Conservation (phyloP, 352 stramenopile genomes). For the Albugo candida region DNA sequence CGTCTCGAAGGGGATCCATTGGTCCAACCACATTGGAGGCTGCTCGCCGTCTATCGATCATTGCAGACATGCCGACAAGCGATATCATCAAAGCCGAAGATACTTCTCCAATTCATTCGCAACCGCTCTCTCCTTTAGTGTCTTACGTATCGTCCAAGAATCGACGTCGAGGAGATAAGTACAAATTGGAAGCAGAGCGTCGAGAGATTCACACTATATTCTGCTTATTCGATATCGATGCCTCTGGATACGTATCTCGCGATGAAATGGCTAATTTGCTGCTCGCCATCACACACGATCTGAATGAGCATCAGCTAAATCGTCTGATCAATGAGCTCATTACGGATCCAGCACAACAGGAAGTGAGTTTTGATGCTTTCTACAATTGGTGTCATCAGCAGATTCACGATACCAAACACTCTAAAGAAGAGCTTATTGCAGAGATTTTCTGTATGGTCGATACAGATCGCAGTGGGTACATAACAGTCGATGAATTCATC, state of each 20-base stretch:
- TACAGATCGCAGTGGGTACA: conserved; percentile 28
- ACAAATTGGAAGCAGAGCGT: conserved; percentile 35
- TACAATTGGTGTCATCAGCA: conserved; percentile 47
- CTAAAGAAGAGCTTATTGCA: conserved; percentile 36
- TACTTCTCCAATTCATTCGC: conserved; percentile 3
- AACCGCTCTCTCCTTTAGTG: conserved; percentile 25
- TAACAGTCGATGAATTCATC: conserved; percentile 58
- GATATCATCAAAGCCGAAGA: neutral
- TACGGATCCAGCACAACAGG: conserved; percentile 13
- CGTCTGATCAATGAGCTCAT: conserved; percentile 34
- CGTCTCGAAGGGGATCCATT: neutral
- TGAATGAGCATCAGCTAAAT: conserved; percentile 34
- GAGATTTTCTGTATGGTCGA: conserved; percentile 64
- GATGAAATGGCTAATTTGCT: conserved; percentile 39
- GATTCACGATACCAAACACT: conserved; percentile 29
- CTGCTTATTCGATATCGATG: conserved; percentile 40
- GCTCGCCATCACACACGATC: conserved; percentile 37
- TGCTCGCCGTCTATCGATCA: no score
- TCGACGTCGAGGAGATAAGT: conserved; percentile 29
- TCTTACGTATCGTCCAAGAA: conserved; percentile 18
- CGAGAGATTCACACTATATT: conserved; percentile 59
- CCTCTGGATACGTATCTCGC: conserved; percentile 31
- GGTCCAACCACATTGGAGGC: no score
- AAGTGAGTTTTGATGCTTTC: conserved; percentile 49
- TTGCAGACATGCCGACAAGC: no score